These are phyloP conservation scores for Corylus americana DNA, from an alignment of 306 rosid genomes.

Conservation along the genomic window DNA sequence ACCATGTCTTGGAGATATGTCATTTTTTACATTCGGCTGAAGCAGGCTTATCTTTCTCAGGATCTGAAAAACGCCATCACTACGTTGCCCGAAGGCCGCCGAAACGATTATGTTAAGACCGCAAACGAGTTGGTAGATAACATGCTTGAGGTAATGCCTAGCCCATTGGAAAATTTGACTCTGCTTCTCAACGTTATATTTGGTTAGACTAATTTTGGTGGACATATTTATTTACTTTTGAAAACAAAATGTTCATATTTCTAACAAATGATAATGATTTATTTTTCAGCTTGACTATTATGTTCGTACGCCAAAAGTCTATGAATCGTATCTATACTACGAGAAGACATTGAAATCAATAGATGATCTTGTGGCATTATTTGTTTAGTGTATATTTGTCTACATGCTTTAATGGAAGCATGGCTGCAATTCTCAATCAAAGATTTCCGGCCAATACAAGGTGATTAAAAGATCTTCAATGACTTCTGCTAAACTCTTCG, in stretches of 20 bases:
- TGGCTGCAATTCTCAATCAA: background rate
- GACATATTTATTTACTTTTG: too few species aligned
- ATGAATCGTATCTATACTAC: constrained; percentile 84
- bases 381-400: constrained; percentile 45
- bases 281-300: constrained; percentile 47
- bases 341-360: constrained; percentile 92
- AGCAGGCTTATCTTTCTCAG: constrained; percentile 73
- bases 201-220: too few species aligned
- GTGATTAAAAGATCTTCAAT: background rate
- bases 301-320: constrained; percentile 83
- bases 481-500: background rate
- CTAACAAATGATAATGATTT: too few species aligned
- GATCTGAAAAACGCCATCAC: constrained; percentile 72
- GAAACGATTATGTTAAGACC: constrained; percentile 52
- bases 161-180: too few species aligned
- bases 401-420: background rate
- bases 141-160: constrained; percentile 64
- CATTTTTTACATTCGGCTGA: constrained; percentile 69
- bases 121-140: constrained; percentile 86
- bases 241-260: too few species aligned
- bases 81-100: constrained; percentile 58
- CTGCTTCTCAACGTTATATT: too few species aligned
- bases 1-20: constrained; percentile 91
- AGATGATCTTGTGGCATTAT: constrained; percentile 68
- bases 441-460: background rate